Base-by-base conservation (phyloP, 208 protist genomes). In the Acanthamoeba healyi region DNA sequence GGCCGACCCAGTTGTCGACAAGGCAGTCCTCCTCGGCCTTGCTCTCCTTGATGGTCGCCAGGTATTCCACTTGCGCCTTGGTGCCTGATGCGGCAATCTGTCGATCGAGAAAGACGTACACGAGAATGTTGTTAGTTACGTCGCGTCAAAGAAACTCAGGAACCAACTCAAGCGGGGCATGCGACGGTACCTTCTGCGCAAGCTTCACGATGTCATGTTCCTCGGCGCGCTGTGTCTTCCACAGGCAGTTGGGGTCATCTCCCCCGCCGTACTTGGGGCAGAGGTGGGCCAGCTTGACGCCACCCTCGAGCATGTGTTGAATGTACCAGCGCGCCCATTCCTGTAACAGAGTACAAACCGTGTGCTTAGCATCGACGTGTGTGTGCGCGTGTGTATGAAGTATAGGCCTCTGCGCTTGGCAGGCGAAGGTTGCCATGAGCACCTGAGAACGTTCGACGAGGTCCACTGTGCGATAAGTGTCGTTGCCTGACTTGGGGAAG, bases 1-100 rank as follows among this genome's bases (percentile, higher is more conserved):
- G 72, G 72, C 72, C 72, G 38, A 88, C n/a, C 81, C 81, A 88
- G 12, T 10, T 63, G 49, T 88, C 81, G 29, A 88, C 81, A 7
- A 88, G 81, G 51, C 81, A 88, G 34, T 88, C 49, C 49, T 88
- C 81, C n/a, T 63, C 42, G 29, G 32, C 32, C 81, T 15, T 15
- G 19, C 24, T 42, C 5, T 42, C 14, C n/a, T 51, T 82, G 38
- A 82, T 51, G 24, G 22, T 10, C 72, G 34, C 72, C 42, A 82
- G n/a, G 26, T 82, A 82, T 26, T 82, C 38, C 38, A 24, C 42
- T 26, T 82, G 72, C 17, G 72, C 6, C 42, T 42, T 51, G 34
- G 72, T 82, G 19, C 72, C 72, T 6, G 34, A 44, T 32, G 12
- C 72, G 6, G 72, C 72, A 15, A 82, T 82, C 72, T 82, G 63